phyloP scores from a whole-genome alignment of 352 stramenopile genomes.

The Pythium vanterpoolii region DNA sequence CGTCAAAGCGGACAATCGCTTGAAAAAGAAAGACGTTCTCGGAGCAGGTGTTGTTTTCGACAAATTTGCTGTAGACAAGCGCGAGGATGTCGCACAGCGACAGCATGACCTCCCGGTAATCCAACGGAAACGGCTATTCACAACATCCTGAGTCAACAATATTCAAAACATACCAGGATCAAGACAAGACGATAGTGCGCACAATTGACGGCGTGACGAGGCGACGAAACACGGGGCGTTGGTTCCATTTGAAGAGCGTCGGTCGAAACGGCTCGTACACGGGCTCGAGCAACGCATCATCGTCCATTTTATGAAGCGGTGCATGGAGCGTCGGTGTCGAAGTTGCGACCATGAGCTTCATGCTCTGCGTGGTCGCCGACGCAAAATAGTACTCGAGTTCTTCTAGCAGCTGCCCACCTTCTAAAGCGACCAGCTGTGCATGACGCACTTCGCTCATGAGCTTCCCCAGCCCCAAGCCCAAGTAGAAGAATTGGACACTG shows the following conservation, averaged over 20 bases:
- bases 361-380: constrained; percentile 69
- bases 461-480: constrained; percentile 63
- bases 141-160: not conserved
- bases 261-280: constrained; percentile 58
- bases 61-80: constrained; percentile 79
- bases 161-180: not conserved
- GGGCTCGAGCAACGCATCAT: constrained; percentile 33
- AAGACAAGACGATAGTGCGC: constrained; percentile 10
- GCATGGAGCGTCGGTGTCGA: constrained; percentile 59
- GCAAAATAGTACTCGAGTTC: constrained; percentile 86
- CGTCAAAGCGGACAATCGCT: constrained; percentile 73
- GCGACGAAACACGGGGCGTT: constrained; percentile 67
- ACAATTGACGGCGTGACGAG: constrained; percentile 75
- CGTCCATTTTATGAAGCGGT: constrained; percentile 33
- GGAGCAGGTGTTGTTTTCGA: constrained; percentile 70
- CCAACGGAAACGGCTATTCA: constrained; percentile 65
- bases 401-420: constrained; percentile 79
- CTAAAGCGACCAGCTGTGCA: constrained; percentile 56
- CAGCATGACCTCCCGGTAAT: constrained; percentile 79
- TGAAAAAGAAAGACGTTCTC: constrained; percentile 78
- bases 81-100: constrained; percentile 80
- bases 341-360: constrained; percentile 87
- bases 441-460: constrained; percentile 55
- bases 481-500: constrained; percentile 77
- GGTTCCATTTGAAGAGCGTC: constrained; percentile 82